A percentile compares a stretch with the other conserved stretches of the same genome.
These are phyloP conservation scores for Thymus quinquecostatus DNA, from an alignment of 257 asterid species.

Conservation along the genomic window DNA sequence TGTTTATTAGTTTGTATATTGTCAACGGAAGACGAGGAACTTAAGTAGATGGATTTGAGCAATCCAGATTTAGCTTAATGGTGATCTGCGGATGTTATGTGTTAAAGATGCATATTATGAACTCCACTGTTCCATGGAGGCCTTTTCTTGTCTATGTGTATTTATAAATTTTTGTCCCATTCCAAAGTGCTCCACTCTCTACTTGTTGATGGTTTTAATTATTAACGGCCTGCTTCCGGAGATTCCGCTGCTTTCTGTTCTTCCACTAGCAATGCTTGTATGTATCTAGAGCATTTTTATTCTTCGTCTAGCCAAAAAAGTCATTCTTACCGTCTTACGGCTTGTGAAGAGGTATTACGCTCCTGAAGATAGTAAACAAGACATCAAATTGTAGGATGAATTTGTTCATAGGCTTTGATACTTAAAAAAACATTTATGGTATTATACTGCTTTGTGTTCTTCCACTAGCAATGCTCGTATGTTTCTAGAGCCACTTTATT, in stretches of 20 bases:
- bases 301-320: too few species aligned
- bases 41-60: neutral
- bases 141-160: slow-evolving; percentile 1
- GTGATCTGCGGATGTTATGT: neutral
- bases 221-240: neutral
- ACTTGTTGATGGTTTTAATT: slow-evolving; percentile 18
- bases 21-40: neutral
- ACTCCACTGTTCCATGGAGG: slow-evolving; percentile 8
- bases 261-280: neutral
- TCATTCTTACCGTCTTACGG: neutral
- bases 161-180: slow-evolving; percentile 9
- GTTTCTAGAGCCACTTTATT: neutral
- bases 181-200: slow-evolving; percentile 13
- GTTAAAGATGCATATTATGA: neutral
- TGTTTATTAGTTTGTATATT: neutral
- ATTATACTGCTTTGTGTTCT: neutral
- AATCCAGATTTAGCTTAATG: neutral
- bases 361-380: neutral
- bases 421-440: neutral
- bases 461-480: neutral
- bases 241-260: neutral
- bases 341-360: slow-evolving; percentile 7
- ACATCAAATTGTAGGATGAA: neutral
- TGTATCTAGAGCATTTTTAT: neutral
- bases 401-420: slow-evolving; percentile 4